Evolutionary conservation across 2,329 filamentous ascomycete species (phyloP).

Genomic region (Lachnellula cervina): DNA sequence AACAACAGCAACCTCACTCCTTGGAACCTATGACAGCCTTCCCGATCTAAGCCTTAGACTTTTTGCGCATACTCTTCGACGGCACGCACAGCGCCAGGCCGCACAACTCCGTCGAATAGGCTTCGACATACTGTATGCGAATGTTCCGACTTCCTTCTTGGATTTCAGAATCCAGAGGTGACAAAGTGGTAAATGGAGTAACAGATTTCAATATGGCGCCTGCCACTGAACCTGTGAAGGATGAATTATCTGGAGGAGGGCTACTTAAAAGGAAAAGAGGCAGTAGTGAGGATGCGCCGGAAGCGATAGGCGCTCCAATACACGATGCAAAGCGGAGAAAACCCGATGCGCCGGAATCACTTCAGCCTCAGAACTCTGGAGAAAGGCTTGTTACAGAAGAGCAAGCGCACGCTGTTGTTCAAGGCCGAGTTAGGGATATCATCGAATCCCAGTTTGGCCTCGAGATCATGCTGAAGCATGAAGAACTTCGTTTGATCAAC

Average conservation of each 20-base stretch:
- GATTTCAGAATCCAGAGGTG: slow-evolving; percentile 53
- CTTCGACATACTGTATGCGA: slow-evolving; percentile 34
- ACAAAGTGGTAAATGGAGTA: slow-evolving; percentile 42
- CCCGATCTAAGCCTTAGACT: slow-evolving; percentile 5
- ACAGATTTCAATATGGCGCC: slow-evolving; percentile 37
- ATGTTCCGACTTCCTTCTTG: slow-evolving; percentile 56
- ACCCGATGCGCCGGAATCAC: slow-evolving; percentile 21
- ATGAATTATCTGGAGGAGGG: slow-evolving; percentile 13
- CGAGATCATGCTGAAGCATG: slow-evolving; percentile 89
- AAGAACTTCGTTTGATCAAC: slow-evolving; percentile 89
- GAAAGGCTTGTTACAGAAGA: slow-evolving; percentile 1
- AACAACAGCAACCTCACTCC: slow-evolving; percentile 7
- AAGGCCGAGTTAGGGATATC: slow-evolving; percentile 30
- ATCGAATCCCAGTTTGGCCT: slow-evolving; percentile 86
- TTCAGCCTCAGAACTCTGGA: not conserved
- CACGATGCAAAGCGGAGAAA: slow-evolving; percentile 31
- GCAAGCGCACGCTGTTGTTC: slow-evolving; percentile 11
- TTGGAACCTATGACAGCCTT: not conserved
- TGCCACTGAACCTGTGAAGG: slow-evolving; percentile 20
- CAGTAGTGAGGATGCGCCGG: slow-evolving; percentile 14
- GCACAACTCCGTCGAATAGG: slow-evolving; percentile 4
- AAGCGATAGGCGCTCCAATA: slow-evolving; percentile 12
- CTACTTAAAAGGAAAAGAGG: slow-evolving; percentile 27
- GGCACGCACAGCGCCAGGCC: slow-evolving; percentile 7
- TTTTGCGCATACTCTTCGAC: slow-evolving; percentile 4